Evolutionary conservation across 495 filamentous ascomycete genomes (phyloP), one percentile per base, ranked within the genome.

Genomic region (Chlorociboria aeruginascens): DNA sequence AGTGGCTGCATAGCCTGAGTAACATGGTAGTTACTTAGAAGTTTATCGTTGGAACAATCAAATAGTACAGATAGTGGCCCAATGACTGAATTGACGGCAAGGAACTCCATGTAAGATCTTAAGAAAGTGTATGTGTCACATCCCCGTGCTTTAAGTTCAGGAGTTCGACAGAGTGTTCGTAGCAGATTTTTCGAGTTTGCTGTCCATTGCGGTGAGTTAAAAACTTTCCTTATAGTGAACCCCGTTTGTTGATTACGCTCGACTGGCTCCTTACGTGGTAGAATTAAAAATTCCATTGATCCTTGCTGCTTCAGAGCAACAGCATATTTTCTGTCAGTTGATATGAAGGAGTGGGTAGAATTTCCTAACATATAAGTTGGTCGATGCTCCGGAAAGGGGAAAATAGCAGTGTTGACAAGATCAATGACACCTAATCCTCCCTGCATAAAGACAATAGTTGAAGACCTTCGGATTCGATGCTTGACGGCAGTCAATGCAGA

Each of bases 341-440:
- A 50, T 41, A 37, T 42, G 3, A 94, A 49, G 4, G 69, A 71
- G 52, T 94, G 83, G 7, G 75, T 77, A 46, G 83, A 68, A 43
- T 90, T 76, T 2, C 82, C 86, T 10, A 85, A 61, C 37, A 95
- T 69, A 54, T 89, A 95, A 36, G 76, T 70, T 1, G 92, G 92
- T 17, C 88, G 74, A 0, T 55, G 63, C 4, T 55, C 49, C 1
- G 75, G 70, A 55, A 87, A 70, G 0, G 76, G 71, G 56, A 94
- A 98, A 10, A 90, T 55, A 1, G 65, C 46, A 8, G 71, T 54
- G 52, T 85, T 85, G 14, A 95, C 64, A 32, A 73, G 69, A n/a
- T 95, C 86, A 28, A 88, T 64, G 3, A 82, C 61, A 2, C 89
- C 90, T 67, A 97, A 76, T 4, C 87, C 89, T 40, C 90, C 85